Conservation (phyloP, 768 basidiomycete genomes). For the Auriscalpium microsporum region DNA sequence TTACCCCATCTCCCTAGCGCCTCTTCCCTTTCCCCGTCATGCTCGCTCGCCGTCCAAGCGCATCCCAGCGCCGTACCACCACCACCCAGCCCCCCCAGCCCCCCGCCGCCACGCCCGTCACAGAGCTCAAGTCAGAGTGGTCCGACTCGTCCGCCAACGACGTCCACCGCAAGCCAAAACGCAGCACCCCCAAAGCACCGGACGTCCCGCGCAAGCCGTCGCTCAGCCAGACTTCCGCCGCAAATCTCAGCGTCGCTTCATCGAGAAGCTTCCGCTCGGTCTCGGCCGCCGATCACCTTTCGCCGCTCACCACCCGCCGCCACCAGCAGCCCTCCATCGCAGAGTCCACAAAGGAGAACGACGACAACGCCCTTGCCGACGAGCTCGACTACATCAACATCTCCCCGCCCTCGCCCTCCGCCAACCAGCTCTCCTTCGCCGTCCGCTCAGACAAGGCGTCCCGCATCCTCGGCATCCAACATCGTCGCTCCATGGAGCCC, state of each 20-base stretch:
- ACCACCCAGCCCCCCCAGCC: neutral
- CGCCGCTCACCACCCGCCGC: neutral
- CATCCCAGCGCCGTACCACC: neutral
- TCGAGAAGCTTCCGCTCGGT: neutral
- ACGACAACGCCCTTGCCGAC: conserved; percentile 46
- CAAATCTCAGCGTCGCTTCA: neutral
- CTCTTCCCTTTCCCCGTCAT: neutral
- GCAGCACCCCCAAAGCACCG: neutral
- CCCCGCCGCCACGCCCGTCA: neutral
- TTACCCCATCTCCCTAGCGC: neutral
- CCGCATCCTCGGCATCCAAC: conserved; percentile 65
- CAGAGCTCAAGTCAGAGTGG: neutral
- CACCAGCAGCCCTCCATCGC: neutral
- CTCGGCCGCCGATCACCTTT: neutral
- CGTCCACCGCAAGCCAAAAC: neutral
- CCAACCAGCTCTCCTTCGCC: conserved; percentile 24
- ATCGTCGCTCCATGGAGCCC: conserved; percentile 76
- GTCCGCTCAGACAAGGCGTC: conserved; percentile 65
- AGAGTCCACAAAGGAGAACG: conserved; percentile 5
- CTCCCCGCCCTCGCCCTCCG: conserved; percentile 20
- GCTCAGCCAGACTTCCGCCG: neutral
- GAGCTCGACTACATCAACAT: conserved; percentile 70
- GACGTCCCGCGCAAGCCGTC: neutral
- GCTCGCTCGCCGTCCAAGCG: neutral
- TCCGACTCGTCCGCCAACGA: neutral